Evolutionary conservation across 148 eudicot species (phyloP).

Genomic region (Rhododendron molle): DNA sequence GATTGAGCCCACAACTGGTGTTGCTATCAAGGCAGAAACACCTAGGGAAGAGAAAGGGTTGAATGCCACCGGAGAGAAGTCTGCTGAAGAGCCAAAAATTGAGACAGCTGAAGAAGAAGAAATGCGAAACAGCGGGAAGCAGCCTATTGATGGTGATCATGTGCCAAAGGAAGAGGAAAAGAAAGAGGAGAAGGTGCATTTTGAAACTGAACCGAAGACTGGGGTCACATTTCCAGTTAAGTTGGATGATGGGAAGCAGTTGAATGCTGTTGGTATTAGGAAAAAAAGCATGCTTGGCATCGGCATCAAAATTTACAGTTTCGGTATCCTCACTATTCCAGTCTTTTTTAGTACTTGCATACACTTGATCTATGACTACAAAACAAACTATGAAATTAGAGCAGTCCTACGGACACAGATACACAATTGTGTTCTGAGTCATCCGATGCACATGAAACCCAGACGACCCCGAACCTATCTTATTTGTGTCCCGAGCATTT

Average conservation of each 20-base stretch:
- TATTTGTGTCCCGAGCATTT: background rate
- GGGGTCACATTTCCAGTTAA: slow-evolving; percentile 37
- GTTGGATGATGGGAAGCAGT: slow-evolving; percentile 40
- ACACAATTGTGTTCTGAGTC: background rate
- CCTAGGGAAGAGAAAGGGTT: slow-evolving; percentile 12
- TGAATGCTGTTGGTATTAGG: slow-evolving; percentile 44
- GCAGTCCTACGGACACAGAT: background rate
- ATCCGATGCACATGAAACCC: background rate
- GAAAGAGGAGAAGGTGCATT: slow-evolving; percentile 25
- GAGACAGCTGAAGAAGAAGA: slow-evolving; percentile 5
- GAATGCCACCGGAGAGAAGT: slow-evolving; percentile 2
- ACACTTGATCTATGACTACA: background rate
- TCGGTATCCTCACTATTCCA: slow-evolving; percentile 20
- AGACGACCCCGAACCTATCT: background rate
- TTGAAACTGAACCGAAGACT: slow-evolving; percentile 38
- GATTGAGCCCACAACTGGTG: slow-evolving; percentile 26
- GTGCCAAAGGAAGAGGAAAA: slow-evolving; percentile 2
- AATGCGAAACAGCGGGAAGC: background rate
- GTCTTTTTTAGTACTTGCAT: background rate
- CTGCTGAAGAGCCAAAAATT: slow-evolving; percentile 9
- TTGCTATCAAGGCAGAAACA: slow-evolving; percentile 1
- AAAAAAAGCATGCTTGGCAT: slow-evolving; percentile 48
- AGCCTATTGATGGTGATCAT: background rate
- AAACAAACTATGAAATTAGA: background rate
- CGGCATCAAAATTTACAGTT: slow-evolving; percentile 41